These are phyloP conservation scores for Vitis hybrid DNA, from an alignment of 177 flowering plant genomes.

Conservation along the genomic window DNA sequence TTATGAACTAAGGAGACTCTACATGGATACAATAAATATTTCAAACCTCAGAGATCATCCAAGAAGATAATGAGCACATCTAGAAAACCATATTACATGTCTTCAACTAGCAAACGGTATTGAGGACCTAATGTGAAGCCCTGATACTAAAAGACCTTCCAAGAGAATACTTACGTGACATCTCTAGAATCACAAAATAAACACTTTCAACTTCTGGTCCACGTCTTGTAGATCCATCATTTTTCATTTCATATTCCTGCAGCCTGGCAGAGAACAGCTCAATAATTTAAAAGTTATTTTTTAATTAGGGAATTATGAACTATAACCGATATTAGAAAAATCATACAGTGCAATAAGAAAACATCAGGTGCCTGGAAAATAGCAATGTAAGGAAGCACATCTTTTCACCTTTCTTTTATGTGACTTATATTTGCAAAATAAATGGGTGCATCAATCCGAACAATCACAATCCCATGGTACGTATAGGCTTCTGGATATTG, in stretches of 20 bases:
- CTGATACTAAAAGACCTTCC: too few species aligned
- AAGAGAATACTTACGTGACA: slow-evolving; percentile 78
- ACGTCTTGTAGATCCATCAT: slow-evolving; percentile 55
- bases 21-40: too few species aligned
- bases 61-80: too few species aligned
- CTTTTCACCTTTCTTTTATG: slow-evolving; percentile 85
- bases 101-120: too few species aligned
- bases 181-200: slow-evolving; percentile 84
- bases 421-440: slow-evolving; percentile 95
- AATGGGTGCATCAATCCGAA: slow-evolving; percentile 93
- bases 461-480: slow-evolving; percentile 92
- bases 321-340: not conserved
- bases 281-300: not conserved
- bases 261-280: slow-evolving; percentile 44
- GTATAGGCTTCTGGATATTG: slow-evolving; percentile 98
- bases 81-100: too few species aligned
- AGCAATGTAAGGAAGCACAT: not conserved
- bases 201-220: slow-evolving; percentile 90
- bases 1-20: too few species aligned
- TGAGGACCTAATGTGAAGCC: too few species aligned
- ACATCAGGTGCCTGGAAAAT: not conserved
- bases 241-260: slow-evolving; percentile 69
- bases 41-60: too few species aligned
- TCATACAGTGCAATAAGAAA: not conserved
- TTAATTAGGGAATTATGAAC: not conserved